Conservation (phyloP, 2,329 filamentous ascomycete genomes). For the Metarhizium robertsii region DNA sequence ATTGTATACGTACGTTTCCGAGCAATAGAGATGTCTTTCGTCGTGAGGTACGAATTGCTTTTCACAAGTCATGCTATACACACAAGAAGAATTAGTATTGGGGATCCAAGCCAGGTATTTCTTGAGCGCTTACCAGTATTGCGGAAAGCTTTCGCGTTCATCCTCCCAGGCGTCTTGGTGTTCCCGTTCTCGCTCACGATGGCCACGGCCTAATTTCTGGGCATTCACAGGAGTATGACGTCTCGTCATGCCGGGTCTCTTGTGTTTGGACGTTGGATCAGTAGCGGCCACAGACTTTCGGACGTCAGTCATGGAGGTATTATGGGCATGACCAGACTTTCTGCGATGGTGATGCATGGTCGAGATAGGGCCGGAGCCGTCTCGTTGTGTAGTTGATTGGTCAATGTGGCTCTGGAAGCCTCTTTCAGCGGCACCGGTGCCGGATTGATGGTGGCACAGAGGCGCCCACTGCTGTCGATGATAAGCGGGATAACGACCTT, state of each 20-base stretch:
- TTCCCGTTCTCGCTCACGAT: constrained; percentile 39
- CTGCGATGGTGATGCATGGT: constrained; percentile 48
- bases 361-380: constrained; percentile 1
- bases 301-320: constrained; percentile 45
- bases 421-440: neutral
- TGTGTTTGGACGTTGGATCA: constrained; percentile 34
- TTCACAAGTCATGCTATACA: constrained; percentile 53
- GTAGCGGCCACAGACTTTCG: constrained; percentile 38
- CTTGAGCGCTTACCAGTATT: constrained; percentile 47
- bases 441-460: neutral
- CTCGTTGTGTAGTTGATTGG: constrained; percentile 1
- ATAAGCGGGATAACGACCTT: neutral
- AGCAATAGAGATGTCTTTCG: constrained; percentile 52
- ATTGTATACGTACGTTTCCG: constrained; percentile 42
- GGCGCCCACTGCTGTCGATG: neutral
- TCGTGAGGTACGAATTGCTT: constrained; percentile 54
- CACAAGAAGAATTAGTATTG: neutral
- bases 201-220: constrained; percentile 41
- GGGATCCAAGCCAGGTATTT: neutral
- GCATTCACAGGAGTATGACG: constrained; percentile 29
- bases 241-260: constrained; percentile 36
- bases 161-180: constrained; percentile 40
- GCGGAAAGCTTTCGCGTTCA: constrained; percentile 54
- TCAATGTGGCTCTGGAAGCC: constrained; percentile 4
- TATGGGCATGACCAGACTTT: constrained; percentile 45